Evolutionary conservation across 768 basidiomycete species (phyloP).

Genomic region (Cystofilobasidium bisporidii): DNA sequence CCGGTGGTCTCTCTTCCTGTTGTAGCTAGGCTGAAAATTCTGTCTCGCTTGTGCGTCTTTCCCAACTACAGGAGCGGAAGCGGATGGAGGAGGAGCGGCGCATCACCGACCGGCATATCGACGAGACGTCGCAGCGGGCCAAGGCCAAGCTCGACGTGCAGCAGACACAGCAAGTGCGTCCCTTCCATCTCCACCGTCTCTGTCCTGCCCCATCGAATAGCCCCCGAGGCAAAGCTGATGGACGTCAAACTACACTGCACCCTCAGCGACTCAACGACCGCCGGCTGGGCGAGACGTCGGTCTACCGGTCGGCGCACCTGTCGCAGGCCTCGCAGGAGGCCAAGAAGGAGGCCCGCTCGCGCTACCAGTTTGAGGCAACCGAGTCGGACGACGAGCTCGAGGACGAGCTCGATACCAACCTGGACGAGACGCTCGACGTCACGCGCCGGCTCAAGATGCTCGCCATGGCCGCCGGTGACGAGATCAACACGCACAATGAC

Average conservation of each 20-base stretch:
- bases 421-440: slow-evolving; percentile 72
- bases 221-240: too few relatives aligned
- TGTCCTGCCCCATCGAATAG: not conserved
- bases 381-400: slow-evolving; percentile 89
- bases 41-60: too few relatives aligned
- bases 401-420: slow-evolving; percentile 83
- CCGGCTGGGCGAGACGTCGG: slow-evolving; percentile 37
- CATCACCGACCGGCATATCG: slow-evolving; percentile 72
- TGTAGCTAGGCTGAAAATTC: too few relatives aligned
- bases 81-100: slow-evolving; percentile 77
- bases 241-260: not conserved
- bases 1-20: too few relatives aligned
- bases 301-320: slow-evolving; percentile 26
- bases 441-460: slow-evolving; percentile 44
- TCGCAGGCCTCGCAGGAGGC: slow-evolving; percentile 39
- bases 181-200: not conserved
- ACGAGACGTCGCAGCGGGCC: slow-evolving; percentile 74
- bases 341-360: slow-evolving; percentile 59
- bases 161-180: slow-evolving; percentile 53
- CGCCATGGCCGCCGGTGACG: slow-evolving; percentile 45
- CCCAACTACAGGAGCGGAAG: slow-evolving; percentile 63
- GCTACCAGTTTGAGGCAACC: slow-evolving; percentile 84
- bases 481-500: slow-evolving; percentile 75
- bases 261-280: slow-evolving; percentile 21
- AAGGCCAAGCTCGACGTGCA: slow-evolving; percentile 74